Percentiles rank a stretch among this genome's conserved stretches.
Conservation (phyloP, 805 yeast species). For the Nakazawaea laoshanensis region DNA sequence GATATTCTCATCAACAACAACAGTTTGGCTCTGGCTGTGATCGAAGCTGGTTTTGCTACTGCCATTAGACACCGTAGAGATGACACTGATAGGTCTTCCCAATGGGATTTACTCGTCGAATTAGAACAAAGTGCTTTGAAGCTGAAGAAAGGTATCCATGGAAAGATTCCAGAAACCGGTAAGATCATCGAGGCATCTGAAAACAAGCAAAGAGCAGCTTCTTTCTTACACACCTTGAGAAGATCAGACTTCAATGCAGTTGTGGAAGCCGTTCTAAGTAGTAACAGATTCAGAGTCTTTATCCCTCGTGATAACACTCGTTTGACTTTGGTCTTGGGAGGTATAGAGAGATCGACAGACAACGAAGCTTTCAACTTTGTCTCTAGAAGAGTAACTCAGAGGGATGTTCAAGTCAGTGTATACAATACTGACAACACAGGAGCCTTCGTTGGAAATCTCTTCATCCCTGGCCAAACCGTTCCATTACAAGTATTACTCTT, state of each 20-base stretch:
- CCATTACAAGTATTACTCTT: constrained; percentile 56
- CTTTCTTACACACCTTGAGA: constrained; percentile 62
- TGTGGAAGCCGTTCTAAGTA: constrained; percentile 66
- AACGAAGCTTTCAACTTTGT: constrained; percentile 47
- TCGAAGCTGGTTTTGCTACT: constrained; percentile 63
- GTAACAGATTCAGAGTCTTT: constrained; percentile 55
- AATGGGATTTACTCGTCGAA: constrained; percentile 73
- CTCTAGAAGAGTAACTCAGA: constrained; percentile 51
- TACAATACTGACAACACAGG: constrained; percentile 70
- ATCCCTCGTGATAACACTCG: constrained; percentile 67
- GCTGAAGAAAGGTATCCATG: constrained; percentile 53
- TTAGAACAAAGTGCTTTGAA: constrained; percentile 53
- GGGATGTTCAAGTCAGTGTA: constrained; percentile 65
- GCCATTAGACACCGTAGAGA: constrained; percentile 74
- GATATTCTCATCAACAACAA: constrained; percentile 43
- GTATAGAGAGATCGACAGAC: constrained; percentile 32
- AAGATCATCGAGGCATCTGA: constrained; percentile 78
- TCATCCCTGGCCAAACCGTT: constrained; percentile 34
- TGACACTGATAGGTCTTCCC: constrained; percentile 57
- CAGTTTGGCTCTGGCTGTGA: constrained; percentile 55
- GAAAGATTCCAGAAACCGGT: constrained; percentile 48
- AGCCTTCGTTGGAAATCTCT: constrained; percentile 70
- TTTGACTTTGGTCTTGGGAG: constrained; percentile 69
- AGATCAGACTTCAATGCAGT: constrained; percentile 57
- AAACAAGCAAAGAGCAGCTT: constrained; percentile 58